Evolutionary conservation across 2,329 filamentous ascomycete species (phyloP), one percentile per base, ranked within the genome.

Genomic region (Aspergillus jensenii): DNA sequence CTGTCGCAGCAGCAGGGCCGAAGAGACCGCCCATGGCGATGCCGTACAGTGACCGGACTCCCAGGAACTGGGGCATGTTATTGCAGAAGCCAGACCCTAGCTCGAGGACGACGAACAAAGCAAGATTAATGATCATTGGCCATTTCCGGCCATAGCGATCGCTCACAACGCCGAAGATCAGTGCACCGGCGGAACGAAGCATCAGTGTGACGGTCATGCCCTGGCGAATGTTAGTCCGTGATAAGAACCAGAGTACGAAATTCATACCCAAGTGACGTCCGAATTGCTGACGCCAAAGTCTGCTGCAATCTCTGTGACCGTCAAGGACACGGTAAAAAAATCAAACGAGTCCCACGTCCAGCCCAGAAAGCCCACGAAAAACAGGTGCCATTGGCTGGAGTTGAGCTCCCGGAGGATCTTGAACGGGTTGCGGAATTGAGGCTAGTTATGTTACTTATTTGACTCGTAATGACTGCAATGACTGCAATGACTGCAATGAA

Each of bases 11-110:
- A 33, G 89, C 88, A 67, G 90, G 90, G 31, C 89, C 89, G 71
- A 91, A 91, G 12, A 92, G 86, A 64, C 89, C 89, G 33, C 89
- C 89, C 89, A 92, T 92, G 74, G 90, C 90, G 12, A 92, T 77
- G 17, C 89, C 89, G 66, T 91, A 91, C 12, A 91, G 75, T 60
- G 85, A 84, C 50, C 89, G 81, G 1, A 91, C 88, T 9, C 85
- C 89, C 15, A 92, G 76, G 72, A 93, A 93, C 66, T 90, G 84
- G 53, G 82, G 72, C 70, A 91, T 93, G 0, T 87, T 92, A 0
- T 72, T 67, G 69, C 85, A 84, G 75, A 91, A 95, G 65, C 91
- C 91, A n/a, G 91, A 95, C 23, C 86, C 90, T 59, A 92, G 84
- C 72, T 93, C 88, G 9, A 93, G 79, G 6, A 87, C 71, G 37